Evolutionary conservation across 2,329 filamentous ascomycete genomes (phyloP).

Genomic region (Ophiostoma novo-ulmi): DNA sequence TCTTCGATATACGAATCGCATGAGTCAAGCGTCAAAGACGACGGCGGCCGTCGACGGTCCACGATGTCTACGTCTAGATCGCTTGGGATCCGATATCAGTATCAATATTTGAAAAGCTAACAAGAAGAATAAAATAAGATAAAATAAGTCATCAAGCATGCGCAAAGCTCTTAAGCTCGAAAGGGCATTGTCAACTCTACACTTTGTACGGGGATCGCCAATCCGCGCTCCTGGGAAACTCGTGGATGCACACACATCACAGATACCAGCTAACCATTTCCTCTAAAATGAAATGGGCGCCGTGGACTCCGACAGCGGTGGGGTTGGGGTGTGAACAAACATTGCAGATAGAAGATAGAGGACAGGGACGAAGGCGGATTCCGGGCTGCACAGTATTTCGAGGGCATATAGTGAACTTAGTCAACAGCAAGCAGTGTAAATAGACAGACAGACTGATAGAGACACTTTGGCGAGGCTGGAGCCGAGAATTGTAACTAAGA

Average conservation of each 20-base stretch:
- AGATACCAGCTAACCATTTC: neutral
- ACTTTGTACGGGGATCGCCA: constrained; percentile 8
- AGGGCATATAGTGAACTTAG: neutral
- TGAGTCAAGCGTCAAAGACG: neutral
- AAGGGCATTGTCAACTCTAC: neutral
- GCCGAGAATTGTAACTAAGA: neutral
- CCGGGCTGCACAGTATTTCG: neutral
- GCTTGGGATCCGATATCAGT: neutral
- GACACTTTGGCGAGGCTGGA: neutral
- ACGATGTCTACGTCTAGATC: neutral
- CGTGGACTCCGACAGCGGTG: neutral
- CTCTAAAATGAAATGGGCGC: neutral
- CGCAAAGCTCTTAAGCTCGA: constrained; percentile 1
- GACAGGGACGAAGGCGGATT: constrained; percentile 1
- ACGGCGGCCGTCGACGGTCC: neutral
- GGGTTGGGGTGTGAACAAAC: neutral
- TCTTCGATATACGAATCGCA: no score
- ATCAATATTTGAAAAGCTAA: neutral
- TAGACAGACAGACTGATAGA: neutral
- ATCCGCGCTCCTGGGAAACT: constrained; percentile 2
- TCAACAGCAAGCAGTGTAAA: neutral
- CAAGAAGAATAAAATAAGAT: neutral
- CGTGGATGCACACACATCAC: neutral
- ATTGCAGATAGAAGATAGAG: neutral
- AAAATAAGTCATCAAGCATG: neutral